Evolutionary conservation across 768 basidiomycete genomes (phyloP), one percentile per base, ranked within the genome.

Genomic region (Dioszegia crocea): DNA sequence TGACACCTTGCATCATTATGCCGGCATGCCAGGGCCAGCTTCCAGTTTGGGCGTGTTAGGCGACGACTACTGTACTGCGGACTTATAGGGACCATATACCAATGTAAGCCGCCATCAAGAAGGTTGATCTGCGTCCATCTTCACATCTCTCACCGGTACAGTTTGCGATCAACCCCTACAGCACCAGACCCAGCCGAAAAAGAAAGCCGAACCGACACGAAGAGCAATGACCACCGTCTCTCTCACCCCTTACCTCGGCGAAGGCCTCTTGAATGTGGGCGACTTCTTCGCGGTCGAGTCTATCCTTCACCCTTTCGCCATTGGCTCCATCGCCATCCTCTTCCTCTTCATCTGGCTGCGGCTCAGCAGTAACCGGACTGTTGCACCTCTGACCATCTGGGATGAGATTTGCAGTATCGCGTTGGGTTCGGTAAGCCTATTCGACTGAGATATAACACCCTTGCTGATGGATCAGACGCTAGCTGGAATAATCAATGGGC

Each of bases 311-410:
- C 59, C 63, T 2, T 31, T 57, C 21, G 38, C 63, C 23, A 49
- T 59, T 4, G 63, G 63, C 1, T 48, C 63, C n/a, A 61, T 65
- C 0, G 63, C 53, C 0, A 58, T 65, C 39, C 2, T 56, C 23
- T 23, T 55, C 23, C 57, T 65, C 5, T 65, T 65, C 53, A n/a
- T 43, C 33, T 65, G 57, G 29, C 40, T 65, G n/a, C 59, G 63
- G 2, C 21, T 65, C 5, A 46, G 46, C 30, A 45, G 39, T 17
- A 65, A 65, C 36, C 40, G 63, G 21, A 45, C 40, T 26, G 60
- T 61, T 14, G 60, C 63, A 4, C 63, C 63, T 4, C 26, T 65
- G 6, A 65, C 63, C 19, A 33, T 65, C 10, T 65, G 50, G 31
- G 63, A 65, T 39, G 39, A 44, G 44, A 61, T 65, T 12, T 21